Percentiles rank a stretch among this genome's conserved stretches.
These are phyloP conservation scores for Cladophialophora exuberans DNA, from an alignment of 2,329 filamentous ascomycete genomes.

Conservation along the genomic window DNA sequence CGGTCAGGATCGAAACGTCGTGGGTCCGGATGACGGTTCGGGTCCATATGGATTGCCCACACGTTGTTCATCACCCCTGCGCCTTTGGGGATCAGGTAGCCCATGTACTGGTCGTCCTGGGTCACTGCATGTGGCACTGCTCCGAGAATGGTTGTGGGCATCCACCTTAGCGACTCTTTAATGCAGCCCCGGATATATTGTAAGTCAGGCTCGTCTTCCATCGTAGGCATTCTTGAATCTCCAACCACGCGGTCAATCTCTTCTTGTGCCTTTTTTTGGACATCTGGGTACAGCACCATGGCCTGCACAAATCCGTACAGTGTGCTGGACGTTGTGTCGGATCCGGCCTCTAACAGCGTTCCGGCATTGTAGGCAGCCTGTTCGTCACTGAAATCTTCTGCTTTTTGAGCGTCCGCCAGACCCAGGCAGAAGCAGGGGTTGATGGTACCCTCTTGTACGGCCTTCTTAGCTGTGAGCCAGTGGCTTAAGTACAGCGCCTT, in stretches of 20 bases:
- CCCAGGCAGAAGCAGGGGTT: constrained; percentile 38
- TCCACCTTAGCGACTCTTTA: constrained; percentile 61
- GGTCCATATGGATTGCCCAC: constrained; percentile 36
- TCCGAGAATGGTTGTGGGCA: constrained; percentile 41
- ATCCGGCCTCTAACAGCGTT: constrained; percentile 32
- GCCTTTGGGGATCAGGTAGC: constrained; percentile 30
- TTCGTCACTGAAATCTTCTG: constrained; percentile 39
- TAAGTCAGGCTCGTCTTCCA: constrained; percentile 52
- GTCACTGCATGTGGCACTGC: constrained; percentile 30
- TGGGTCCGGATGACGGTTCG: constrained; percentile 34
- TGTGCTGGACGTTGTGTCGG: constrained; percentile 26
- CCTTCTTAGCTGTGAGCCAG: constrained; percentile 45
- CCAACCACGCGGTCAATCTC: constrained; percentile 57
- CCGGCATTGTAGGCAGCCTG: constrained; percentile 40
- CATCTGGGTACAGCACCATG: constrained; percentile 54
- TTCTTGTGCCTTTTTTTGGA: constrained; percentile 50
- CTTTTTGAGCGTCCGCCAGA: constrained; percentile 36
- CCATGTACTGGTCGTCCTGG: constrained; percentile 30
- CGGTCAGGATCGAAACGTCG: constrained; percentile 38
- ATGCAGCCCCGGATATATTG: constrained; percentile 59
- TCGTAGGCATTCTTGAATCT: constrained; percentile 51
- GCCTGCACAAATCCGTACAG: constrained; percentile 47
- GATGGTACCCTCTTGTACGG: constrained; percentile 33
- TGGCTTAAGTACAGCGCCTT: constrained; percentile 46
- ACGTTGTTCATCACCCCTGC: constrained; percentile 32